phyloP scores from a whole-genome alignment of 2,329 filamentous ascomycete species.

The Ophiobolus disseminans region DNA sequence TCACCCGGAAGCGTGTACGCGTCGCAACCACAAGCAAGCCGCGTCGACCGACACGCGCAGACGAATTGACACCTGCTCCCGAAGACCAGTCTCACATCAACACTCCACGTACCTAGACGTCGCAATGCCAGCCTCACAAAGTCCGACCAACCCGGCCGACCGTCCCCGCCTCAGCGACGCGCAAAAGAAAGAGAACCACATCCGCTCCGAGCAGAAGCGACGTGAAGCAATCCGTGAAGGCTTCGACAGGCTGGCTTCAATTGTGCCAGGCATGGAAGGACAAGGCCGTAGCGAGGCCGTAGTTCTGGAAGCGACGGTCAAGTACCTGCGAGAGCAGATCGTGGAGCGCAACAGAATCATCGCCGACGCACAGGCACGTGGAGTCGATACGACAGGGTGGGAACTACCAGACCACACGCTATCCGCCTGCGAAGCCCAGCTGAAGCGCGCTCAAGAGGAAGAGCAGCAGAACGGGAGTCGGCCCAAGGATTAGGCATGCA shows the following conservation, averaged over 20 bases:
- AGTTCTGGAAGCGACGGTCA: slow-evolving; percentile 69
- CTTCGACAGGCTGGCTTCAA: slow-evolving; percentile 79
- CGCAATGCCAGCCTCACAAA: slow-evolving; percentile 36
- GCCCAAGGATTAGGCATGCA: slow-evolving; percentile 1
- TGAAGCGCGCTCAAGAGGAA: slow-evolving; percentile 31
- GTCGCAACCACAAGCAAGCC: neutral
- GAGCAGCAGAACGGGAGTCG: slow-evolving; percentile 21
- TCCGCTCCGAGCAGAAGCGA: slow-evolving; percentile 71
- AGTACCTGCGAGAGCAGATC: slow-evolving; percentile 53
- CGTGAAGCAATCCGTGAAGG: slow-evolving; percentile 79
- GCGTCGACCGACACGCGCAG: too few relatives aligned
- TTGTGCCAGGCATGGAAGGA: slow-evolving; percentile 82
- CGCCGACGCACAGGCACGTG: slow-evolving; percentile 45
- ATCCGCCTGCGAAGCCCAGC: slow-evolving; percentile 34
- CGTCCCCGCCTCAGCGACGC: slow-evolving; percentile 71
- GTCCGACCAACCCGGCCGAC: slow-evolving; percentile 49
- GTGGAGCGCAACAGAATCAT: slow-evolving; percentile 45
- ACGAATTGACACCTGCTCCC: neutral
- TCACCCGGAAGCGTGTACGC: neutral
- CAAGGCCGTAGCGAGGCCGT: slow-evolving; percentile 85
- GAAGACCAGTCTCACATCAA: too few relatives aligned
- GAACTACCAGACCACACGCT: slow-evolving; percentile 41
- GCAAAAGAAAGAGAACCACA: slow-evolving; percentile 78
- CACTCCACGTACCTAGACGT: neutral
- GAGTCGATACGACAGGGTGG: slow-evolving; percentile 41